Percentiles rank a stretch among this genome's conserved stretches.
These are phyloP conservation scores for Verticillium klebahnii DNA, from an alignment of 2,329 filamentous ascomycete species.

Conservation along the genomic window DNA sequence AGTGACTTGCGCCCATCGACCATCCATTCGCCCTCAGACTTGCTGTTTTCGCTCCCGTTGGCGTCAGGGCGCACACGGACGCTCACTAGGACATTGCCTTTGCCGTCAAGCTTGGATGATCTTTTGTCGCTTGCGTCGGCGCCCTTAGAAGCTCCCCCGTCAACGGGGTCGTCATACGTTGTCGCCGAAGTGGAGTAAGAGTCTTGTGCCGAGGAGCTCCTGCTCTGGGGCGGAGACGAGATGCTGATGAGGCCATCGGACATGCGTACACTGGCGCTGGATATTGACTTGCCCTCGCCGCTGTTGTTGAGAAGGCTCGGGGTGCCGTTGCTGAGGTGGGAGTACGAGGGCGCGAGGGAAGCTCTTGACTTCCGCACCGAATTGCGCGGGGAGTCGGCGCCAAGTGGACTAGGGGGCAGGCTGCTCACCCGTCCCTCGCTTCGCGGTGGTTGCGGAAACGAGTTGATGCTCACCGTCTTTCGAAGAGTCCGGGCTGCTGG, in stretches of 20 bases:
- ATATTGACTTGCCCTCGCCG: slow-evolving; percentile 70
- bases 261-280: slow-evolving; percentile 56
- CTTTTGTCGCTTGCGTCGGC: slow-evolving; percentile 36
- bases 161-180: slow-evolving; percentile 75
- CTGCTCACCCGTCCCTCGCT: slow-evolving; percentile 55
- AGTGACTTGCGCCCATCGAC: slow-evolving; percentile 80
- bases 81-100: slow-evolving; percentile 94
- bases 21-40: slow-evolving; percentile 80
- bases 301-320: slow-evolving; percentile 77
- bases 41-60: slow-evolving; percentile 51
- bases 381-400: slow-evolving; percentile 41
- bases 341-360: slow-evolving; percentile 47
- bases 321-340: slow-evolving; percentile 38
- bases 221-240: slow-evolving; percentile 79
- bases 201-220: slow-evolving; percentile 86
- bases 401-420: slow-evolving; percentile 58
- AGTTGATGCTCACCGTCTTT: slow-evolving; percentile 88
- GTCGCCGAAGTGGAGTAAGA: slow-evolving; percentile 90
- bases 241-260: slow-evolving; percentile 73
- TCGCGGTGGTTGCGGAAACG: slow-evolving; percentile 85
- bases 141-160: slow-evolving; percentile 36
- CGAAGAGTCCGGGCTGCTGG: slow-evolving; percentile 67
- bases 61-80: slow-evolving; percentile 87
- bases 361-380: slow-evolving; percentile 50
- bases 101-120: slow-evolving; percentile 61